Percentiles rank a stretch among this genome's conserved stretches.
These are phyloP conservation scores for Chondrus crispus DNA, from an alignment of 23 red algal genomes.

Conservation along the genomic window DNA sequence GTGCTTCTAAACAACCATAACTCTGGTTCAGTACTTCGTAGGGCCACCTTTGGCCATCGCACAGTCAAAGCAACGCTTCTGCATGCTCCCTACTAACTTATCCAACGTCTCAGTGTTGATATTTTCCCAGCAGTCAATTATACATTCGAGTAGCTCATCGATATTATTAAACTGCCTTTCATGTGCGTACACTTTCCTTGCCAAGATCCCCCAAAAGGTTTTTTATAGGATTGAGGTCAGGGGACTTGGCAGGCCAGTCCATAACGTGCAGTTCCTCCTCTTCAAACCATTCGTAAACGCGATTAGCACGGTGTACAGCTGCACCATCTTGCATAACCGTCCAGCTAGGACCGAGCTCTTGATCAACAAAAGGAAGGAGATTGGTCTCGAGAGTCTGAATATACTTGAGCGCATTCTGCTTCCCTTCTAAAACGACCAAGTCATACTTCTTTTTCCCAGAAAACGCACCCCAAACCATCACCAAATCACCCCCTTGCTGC, in stretches of 20 bases:
- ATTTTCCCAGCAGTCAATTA: background rate
- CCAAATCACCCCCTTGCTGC: background rate
- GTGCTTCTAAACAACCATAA: too few species aligned
- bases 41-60: too few species aligned
- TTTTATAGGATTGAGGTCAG: background rate
- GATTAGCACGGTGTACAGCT: background rate
- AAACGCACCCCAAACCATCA: conserved; percentile 11
- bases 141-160: background rate
- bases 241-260: conserved; percentile 8
- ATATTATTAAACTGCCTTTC: background rate
- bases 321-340: background rate
- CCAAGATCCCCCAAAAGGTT: background rate
- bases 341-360: background rate
- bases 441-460: background rate
- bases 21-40: too few species aligned
- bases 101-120: too few species aligned
- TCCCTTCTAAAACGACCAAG: background rate
- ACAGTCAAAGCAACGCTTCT: too few species aligned
- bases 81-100: too few species aligned
- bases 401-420: background rate
- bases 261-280: background rate
- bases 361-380: background rate
- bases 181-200: background rate
- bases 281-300: background rate
- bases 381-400: background rate